Evolutionary conservation across 75 land plant genomes (phyloP), one percentile per base, ranked within the genome.

Genomic region (Cunninghamia lanceolata): DNA sequence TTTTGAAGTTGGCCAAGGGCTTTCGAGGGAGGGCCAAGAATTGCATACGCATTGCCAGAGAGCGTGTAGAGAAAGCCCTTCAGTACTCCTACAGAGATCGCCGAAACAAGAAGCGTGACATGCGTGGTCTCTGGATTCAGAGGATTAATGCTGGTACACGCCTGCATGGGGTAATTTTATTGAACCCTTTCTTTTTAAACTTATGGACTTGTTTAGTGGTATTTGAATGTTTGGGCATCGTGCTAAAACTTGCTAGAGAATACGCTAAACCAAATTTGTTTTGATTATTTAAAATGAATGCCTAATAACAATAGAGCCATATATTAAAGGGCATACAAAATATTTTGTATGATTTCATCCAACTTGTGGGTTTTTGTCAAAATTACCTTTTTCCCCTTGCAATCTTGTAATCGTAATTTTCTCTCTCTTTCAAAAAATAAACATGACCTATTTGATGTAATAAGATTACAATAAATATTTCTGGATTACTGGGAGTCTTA

Each of bases 31-130:
- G 99, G 83, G 96, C 99, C 40, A 98, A 98, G 93, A 98, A 98
- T 85, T 98, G 99, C 93, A 98, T 96, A 53, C 88, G 99, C 34
- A 92, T 95, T 38, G 98, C 99, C 4, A 85, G 99, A 79, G 97
- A 98, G 89, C 90, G 99, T 39, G 99, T 98, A 54, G 99, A 98
- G 93, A 98, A 98, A 88, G 99, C 97, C 19, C 90, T 98, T 88
- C 99, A 98, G 90, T 96, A 98, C 85, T 93, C 99, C 32, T 98
- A 98, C 91, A 85, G 99, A 35, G 99, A 98, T 83, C 99, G 99
- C 11, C 93, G 99, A 46, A 95, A 85, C 94, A 98, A 98, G 92
- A 98, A 96, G 92, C 88, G 99, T 15, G 99, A 98, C 90, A 98
- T 98, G 99, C 93, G 99, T 2, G 90, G 92, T 38, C 94, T 98